Base-by-base conservation (phyloP, 2,329 filamentous ascomycete genomes). In the Gyromitra esculenta region DNA sequence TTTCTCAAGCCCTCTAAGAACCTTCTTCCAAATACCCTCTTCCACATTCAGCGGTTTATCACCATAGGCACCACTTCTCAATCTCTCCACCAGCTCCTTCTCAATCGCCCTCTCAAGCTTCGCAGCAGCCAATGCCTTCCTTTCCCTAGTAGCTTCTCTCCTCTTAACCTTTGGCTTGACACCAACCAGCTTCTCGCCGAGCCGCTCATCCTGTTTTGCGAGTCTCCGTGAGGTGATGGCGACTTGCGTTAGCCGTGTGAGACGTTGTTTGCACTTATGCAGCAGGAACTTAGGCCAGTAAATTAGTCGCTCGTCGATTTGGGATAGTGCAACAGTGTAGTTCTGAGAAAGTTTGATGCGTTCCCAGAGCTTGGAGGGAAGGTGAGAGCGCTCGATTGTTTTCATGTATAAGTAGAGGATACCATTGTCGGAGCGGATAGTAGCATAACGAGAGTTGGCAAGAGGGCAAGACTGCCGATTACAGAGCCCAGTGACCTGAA, bases 41-140 rank as follows among this genome's bases (percentile, higher is more conserved):
- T 96, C 96, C 66, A 97, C 94, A 83, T 99, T 99, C 79, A 99
- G 87, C 54, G 96, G 96, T 83, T 93, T 90, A 81, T 98, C 94
- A 70, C 96, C 96, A 84, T 99, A 98, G 1, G 94, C 94, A 59
- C 96, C 96, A 82, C 93, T 94, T 79, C 94, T 88, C 84, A 99
- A 85, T 81, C 96, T 88, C 85, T 98, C 93, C 81, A 99, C 91
- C 80, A 99, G 87, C 85, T 98, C 95, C 71, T 96, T 88, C 87
- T 99, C 96, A 84, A 99, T 98, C 6, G 94, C 94, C 79, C 93
- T 88, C 87, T 99, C 96, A 77, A 99, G 90, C 89, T 97, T 97
- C 25, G 96, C 96, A 6, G 92, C 92, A 21, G 90, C 90, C 84
- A 92, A 90, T 9, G 91, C 91, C 84, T 92, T 93, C 80, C 91